These are phyloP conservation scores for Leccinum subatratum DNA, from an alignment of 1,284 basidiomycete species.

Conservation along the genomic window DNA sequence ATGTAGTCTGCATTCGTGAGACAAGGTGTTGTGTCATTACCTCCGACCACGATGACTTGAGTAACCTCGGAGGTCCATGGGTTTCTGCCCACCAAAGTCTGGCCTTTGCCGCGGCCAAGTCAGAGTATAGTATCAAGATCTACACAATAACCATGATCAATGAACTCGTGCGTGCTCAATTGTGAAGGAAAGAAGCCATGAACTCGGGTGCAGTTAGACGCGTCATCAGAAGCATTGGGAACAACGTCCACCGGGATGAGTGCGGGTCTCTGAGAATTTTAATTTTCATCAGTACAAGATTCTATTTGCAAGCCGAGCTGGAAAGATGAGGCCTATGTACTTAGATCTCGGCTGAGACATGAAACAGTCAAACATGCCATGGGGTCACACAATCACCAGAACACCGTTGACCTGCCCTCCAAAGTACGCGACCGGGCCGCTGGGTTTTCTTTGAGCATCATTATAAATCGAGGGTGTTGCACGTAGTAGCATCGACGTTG, in stretches of 20 bases:
- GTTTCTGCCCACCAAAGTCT: neutral
- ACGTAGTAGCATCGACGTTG: too few species aligned
- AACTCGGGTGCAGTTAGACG: neutral
- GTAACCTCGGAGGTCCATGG: neutral
- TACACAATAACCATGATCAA: neutral
- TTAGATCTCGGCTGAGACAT: neutral
- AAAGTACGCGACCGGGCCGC: too few species aligned
- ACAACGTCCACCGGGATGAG: neutral
- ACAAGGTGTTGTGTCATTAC: neutral
- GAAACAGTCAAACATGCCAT: too few species aligned
- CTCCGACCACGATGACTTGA: neutral
- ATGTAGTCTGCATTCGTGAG: neutral
- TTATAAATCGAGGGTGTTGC: too few species aligned
- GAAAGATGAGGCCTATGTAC: neutral
- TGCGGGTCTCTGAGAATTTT: neutral
- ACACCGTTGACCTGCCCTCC: too few species aligned
- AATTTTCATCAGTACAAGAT: neutral
- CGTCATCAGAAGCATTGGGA: neutral
- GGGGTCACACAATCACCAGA: neutral
- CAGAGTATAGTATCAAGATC: too few species aligned
- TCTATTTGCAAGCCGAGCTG: neutral
- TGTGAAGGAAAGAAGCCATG: slow-evolving; percentile 1
- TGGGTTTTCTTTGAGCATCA: too few species aligned
- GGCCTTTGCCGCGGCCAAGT: neutral
- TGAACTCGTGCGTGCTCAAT: neutral